Evolutionary conservation across 2,329 filamentous ascomycete genomes (phyloP).

Genomic region (Bipolaris gigantea): DNA sequence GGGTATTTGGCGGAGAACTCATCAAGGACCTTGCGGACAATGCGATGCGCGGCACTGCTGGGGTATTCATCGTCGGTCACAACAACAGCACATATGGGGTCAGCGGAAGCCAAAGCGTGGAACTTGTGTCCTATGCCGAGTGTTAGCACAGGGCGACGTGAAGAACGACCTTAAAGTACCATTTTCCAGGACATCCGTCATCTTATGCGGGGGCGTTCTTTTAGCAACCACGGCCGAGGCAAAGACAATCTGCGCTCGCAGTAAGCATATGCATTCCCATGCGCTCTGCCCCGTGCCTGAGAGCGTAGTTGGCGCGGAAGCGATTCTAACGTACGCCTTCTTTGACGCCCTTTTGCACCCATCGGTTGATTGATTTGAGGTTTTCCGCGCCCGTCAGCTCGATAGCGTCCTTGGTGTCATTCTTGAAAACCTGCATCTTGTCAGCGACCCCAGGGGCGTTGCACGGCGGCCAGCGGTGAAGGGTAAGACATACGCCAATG

Average conservation of each 20-base stretch:
- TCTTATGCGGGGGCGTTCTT: conserved; percentile 75
- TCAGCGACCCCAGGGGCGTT: background rate
- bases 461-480: conserved; percentile 22
- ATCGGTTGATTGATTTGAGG: conserved; percentile 75
- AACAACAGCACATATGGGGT: conserved; percentile 53
- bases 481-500: conserved; percentile 68
- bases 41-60: conserved; percentile 79
- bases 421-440: conserved; percentile 71
- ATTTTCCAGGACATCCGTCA: conserved; percentile 84
- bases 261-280: conserved; percentile 12
- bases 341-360: conserved; percentile 59
- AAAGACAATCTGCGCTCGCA: conserved; percentile 67
- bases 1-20: conserved; percentile 82
- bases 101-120: conserved; percentile 50
- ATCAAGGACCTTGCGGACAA: conserved; percentile 84
- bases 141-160: background rate
- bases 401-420: conserved; percentile 71
- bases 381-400: conserved; percentile 71
- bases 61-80: conserved; percentile 55
- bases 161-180: conserved; percentile 40
- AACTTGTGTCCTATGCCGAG: conserved; percentile 62
- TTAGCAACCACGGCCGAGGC: conserved; percentile 88
- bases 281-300: background rate
- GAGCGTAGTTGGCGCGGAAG: background rate
- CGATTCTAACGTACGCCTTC: conserved; percentile 30